Evolutionary conservation across 345 rosid genomes (phyloP), one percentile per base, ranked within the genome.

Genomic region (Combretum micranthum): DNA sequence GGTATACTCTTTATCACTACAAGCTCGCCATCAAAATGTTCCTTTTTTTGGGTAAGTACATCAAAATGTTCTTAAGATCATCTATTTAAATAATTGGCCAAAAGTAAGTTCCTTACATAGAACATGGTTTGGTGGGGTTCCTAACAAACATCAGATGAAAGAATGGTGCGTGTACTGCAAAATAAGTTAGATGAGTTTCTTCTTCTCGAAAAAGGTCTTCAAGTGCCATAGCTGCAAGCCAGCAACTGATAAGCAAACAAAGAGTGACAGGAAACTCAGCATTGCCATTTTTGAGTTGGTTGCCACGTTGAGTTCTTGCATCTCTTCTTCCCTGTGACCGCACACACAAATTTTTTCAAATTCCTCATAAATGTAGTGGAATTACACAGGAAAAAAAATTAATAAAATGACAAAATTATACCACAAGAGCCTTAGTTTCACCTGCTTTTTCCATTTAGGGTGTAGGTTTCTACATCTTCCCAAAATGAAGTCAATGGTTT

Each of bases 121-220:
- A 15, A 49, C 52, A 49, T 49, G 39, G 9, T 32, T 32, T n/a
- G n/a, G n/a, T n/a, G n/a, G 39, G 32, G 39, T 11, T 32, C 9
- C 6, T 4, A 5, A 11, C 39, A 32, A 49, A 17, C 20, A 17
- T 22, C 13, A 17, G 20, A 20, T 17, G 21, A 20, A 23, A 56
- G 25, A 7, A 39, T n/a, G 21, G 43, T 43, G 3, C 18, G 42
- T 14, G 39, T 13, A 43, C 3, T 15, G 9, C 16, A 48, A 37
- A 50, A n/a, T 43, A 53, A 75, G 37, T 74, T 71, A 93, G 47
- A 93, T 93, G 63, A 93, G 80, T 77, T 89, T 89, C 88, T 85
- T 87, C 73, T 89, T 93, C 87, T 93, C 79, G 63, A 89, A 93
- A 79, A 89, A 93, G 42, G 80, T 80, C 86, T 89, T 89, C 79